phyloP scores from a whole-genome alignment of 192 early-diverging fungal genomes.

The Linnemannia hyalina region DNA sequence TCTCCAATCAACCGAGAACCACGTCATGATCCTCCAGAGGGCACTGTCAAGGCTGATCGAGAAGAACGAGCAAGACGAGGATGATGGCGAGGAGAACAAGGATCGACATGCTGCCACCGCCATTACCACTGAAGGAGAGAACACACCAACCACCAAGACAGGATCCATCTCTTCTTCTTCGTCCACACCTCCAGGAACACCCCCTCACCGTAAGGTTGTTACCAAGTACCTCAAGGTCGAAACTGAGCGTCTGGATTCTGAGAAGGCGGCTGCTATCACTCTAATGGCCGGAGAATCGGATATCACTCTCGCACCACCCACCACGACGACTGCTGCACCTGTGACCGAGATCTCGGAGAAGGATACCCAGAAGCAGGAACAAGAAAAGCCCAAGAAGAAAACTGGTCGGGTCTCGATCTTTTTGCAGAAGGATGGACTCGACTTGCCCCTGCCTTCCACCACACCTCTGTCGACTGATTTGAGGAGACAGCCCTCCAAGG shows the following conservation, averaged over 20 bases:
- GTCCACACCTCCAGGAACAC: slow-evolving; percentile 24
- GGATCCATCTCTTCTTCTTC: slow-evolving; percentile 8
- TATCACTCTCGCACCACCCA: slow-evolving; percentile 16
- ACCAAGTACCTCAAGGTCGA: slow-evolving; percentile 34
- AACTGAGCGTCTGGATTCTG: slow-evolving; percentile 12
- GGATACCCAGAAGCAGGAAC: neutral
- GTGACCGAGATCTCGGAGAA: neutral
- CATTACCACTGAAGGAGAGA: neutral
- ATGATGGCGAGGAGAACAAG: neutral
- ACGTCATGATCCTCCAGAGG: slow-evolving; percentile 38
- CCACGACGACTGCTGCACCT: neutral
- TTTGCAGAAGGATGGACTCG: slow-evolving; percentile 7
- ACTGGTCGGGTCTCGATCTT: slow-evolving; percentile 18
- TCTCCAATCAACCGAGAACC: slow-evolving; percentile 26
- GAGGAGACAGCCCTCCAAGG: slow-evolving; percentile 44
- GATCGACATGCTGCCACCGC: slow-evolving; percentile 6
- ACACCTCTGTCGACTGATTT: slow-evolving; percentile 12
- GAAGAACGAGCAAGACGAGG: slow-evolving; percentile 7
- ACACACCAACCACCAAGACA: neutral
- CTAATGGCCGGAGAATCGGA: slow-evolving; percentile 18
- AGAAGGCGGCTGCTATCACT: neutral
- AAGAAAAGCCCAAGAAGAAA: slow-evolving; percentile 13
- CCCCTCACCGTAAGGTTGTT: slow-evolving; percentile 20
- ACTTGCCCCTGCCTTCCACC: neutral
- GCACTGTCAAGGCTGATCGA: slow-evolving; percentile 41